Evolutionary conservation across 495 filamentous ascomycete species (phyloP).

Genomic region (Talaromyces borbonicus): DNA sequence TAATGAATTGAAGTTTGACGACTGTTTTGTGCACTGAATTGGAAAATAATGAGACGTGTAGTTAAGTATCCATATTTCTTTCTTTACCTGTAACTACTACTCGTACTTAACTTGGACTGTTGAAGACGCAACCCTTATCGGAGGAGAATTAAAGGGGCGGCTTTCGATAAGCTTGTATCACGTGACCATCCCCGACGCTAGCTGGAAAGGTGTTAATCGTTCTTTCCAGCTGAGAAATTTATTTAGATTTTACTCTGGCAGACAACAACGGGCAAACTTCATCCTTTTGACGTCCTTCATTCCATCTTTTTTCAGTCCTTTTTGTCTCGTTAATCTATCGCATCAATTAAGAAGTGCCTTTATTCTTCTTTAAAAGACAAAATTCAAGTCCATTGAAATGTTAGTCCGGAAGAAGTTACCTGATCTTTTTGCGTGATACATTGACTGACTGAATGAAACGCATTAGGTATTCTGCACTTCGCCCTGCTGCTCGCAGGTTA

Average conservation of each 20-base stretch:
- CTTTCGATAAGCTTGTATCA: no score
- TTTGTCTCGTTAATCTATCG: background rate
- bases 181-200: background rate
- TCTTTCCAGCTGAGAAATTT: background rate
- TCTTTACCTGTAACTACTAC: no score
- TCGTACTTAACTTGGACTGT: no score
- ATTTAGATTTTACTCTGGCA: background rate
- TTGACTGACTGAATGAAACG: background rate
- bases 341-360: background rate
- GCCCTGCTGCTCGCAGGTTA: slow-evolving; percentile 47
- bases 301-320: background rate
- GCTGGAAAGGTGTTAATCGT: no score
- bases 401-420: no score
- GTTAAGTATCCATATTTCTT: no score
- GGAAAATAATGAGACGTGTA: no score
- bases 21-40: no score
- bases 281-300: background rate
- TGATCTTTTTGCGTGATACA: background rate
- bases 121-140: no score
- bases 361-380: background rate
- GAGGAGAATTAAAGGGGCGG: no score
- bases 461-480: slow-evolving; percentile 20
- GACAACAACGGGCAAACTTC: no score
- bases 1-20: no score
- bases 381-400: background rate